Conservation (phyloP, 1,284 basidiomycete genomes). For the Grifola frondosa region DNA sequence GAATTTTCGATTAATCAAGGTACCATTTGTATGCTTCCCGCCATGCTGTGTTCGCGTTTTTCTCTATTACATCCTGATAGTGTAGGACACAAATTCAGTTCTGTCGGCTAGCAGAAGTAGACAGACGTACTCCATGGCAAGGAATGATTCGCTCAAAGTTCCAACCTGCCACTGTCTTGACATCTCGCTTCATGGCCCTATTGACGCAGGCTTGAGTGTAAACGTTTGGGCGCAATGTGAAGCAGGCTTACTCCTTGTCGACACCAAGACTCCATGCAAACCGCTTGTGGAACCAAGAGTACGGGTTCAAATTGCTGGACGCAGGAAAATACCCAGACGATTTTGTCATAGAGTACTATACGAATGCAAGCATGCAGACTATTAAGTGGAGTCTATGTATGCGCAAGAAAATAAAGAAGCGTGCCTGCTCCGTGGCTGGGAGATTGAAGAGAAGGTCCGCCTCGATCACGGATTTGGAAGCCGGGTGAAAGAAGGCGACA, state of each 20-base stretch:
- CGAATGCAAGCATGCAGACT: no score
- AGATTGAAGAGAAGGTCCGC: constrained; percentile 93
- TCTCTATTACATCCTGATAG: constrained; percentile 80
- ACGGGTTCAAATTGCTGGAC: constrained; percentile 54
- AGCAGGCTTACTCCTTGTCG: constrained; percentile 58
- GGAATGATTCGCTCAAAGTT: constrained; percentile 90
- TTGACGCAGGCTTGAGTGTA: not conserved
- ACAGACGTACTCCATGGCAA: constrained; percentile 78
- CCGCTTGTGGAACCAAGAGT: constrained; percentile 57
- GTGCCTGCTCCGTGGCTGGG: constrained; percentile 82
- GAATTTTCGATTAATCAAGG: constrained; percentile 24
- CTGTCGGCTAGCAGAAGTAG: not conserved
- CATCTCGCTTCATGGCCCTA: constrained; percentile 75
- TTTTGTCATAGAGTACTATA: constrained; percentile 53
- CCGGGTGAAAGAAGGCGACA: constrained; percentile 83
- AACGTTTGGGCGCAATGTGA: not conserved
- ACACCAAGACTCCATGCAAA: constrained; percentile 50
- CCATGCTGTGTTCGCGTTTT: constrained; percentile 73
- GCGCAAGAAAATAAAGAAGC: constrained; percentile 11
- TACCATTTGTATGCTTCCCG: constrained; percentile 39
- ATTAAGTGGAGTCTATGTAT: not conserved
- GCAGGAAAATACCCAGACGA: constrained; percentile 48
- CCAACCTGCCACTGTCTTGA: constrained; percentile 74
- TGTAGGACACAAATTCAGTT: constrained; percentile 3
- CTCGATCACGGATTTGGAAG: constrained; percentile 78